Base-by-base conservation (phyloP, 306 rosid genomes). In the Fragaria vesca region DNA sequence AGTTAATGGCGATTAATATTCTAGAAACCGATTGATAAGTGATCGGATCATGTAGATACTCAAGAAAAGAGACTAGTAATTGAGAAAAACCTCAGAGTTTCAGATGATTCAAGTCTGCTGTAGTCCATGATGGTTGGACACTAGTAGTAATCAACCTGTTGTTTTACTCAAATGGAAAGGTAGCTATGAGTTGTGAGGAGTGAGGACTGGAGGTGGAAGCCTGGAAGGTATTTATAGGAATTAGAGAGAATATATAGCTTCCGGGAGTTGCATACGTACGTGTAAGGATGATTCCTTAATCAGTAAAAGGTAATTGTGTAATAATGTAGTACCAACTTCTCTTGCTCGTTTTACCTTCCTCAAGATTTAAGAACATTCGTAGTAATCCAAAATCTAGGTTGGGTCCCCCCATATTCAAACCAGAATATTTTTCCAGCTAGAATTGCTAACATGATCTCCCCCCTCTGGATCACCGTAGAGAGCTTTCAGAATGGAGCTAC, bases 71-170 rank as follows among this genome's bases (percentile, higher is more conserved):
- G 68, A 78, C 73, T 12, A 61, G 38, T 61, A 12, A 26, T 28
- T 61, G 38, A 69, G 30, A 79, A 77, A 2, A 65, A 91, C 98
- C 98, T 91, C 52, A 68, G 86, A 84, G 88, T 85, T 83, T 91
- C 98, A 0, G 90, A 40, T 1, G 81, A 55, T 79, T 89, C 93
- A 15, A 34, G 15, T 78, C 91, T 81, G 81, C 88, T 77, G 81
- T 80, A 57, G 66, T 87, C 95, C 91, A 88, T 92, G 78, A 36
- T 79, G 55, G 58, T 62, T 52, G 70, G 70, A 66, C n/a, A 11
- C 24, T 34, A 16, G 24, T 60, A 18, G 11, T 12, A 26, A 28
- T 60, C 5, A 26, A 26, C 68, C 6, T 11, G 38, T 30, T 11
- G 38, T 12, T 9, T 36, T 66, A 6, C 70, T 66, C 70, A 18